These are phyloP conservation scores for Penicillium palitans DNA, from an alignment of 2,329 filamentous ascomycete genomes.

Conservation along the genomic window DNA sequence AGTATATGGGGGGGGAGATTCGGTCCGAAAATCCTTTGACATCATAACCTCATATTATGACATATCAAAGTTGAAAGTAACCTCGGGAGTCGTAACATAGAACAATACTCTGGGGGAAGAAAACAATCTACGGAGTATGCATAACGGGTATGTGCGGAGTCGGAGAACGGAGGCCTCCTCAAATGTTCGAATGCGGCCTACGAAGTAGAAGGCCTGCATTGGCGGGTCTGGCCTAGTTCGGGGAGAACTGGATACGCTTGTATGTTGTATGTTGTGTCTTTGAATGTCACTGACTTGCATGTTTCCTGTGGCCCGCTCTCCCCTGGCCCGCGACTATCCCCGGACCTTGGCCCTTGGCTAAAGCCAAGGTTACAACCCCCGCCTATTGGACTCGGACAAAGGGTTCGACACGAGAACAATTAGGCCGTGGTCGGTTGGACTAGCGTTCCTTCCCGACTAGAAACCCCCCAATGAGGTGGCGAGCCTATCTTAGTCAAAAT, in stretches of 20 bases:
- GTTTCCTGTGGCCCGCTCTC: slow-evolving; percentile 5
- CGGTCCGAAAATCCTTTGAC: neutral
- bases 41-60: neutral
- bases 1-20: neutral
- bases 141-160: neutral
- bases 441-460: neutral
- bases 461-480: slow-evolving; percentile 1
- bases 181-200: neutral
- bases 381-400: slow-evolving; percentile 10
- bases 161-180: neutral
- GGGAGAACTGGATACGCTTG: neutral
- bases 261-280: neutral
- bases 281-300: neutral
- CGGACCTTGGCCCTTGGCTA: slow-evolving; percentile 9
- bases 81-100: neutral
- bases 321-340: slow-evolving; percentile 7
- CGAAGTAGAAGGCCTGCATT: neutral
- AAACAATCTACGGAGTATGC: neutral
- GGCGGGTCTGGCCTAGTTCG: neutral
- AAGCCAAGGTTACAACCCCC: neutral
- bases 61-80: neutral
- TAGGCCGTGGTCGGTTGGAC: neutral
- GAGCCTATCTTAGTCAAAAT: slow-evolving; percentile 2
- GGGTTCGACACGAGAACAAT: slow-evolving; percentile 7
- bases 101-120: neutral